These are phyloP conservation scores for Peribolospora baueri DNA, from an alignment of 768 basidiomycete species.

Conservation along the genomic window DNA sequence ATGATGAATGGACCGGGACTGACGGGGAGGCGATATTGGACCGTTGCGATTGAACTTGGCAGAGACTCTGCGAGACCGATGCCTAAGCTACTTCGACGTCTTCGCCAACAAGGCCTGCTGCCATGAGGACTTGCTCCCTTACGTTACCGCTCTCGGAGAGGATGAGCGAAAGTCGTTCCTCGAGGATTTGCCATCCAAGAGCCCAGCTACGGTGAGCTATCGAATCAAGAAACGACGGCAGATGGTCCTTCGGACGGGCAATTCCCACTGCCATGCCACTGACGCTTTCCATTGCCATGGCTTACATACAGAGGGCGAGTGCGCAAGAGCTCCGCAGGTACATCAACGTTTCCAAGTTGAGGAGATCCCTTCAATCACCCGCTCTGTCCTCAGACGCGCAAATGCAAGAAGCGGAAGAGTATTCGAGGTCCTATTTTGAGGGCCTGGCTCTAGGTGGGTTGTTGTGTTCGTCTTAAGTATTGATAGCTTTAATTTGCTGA, in stretches of 20 bases:
- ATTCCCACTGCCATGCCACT: not conserved
- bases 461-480: not conserved
- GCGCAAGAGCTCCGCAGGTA: constrained; percentile 34
- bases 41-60: constrained; percentile 11
- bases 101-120: constrained; percentile 66
- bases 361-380: constrained; percentile 33
- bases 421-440: constrained; percentile 37
- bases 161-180: constrained; percentile 35
- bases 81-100: constrained; percentile 42
- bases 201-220: not conserved
- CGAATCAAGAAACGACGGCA: constrained; percentile 20
- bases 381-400: constrained; percentile 34
- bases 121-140: constrained; percentile 59
- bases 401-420: constrained; percentile 27
- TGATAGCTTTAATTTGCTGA: not conserved
- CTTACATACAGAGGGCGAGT: constrained; percentile 23
- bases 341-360: constrained; percentile 52
- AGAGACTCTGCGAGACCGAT: constrained; percentile 17
- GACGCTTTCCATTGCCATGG: not conserved
- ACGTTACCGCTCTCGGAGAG: constrained; percentile 24
- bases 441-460: constrained; percentile 34
- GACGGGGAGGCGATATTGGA: constrained; percentile 7
- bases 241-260: constrained; percentile 18
- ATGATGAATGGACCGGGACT: not conserved
- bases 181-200: constrained; percentile 21